These are phyloP conservation scores for Huntiella bhutanensis DNA, from an alignment of 2,329 filamentous ascomycete species.

Conservation along the genomic window DNA sequence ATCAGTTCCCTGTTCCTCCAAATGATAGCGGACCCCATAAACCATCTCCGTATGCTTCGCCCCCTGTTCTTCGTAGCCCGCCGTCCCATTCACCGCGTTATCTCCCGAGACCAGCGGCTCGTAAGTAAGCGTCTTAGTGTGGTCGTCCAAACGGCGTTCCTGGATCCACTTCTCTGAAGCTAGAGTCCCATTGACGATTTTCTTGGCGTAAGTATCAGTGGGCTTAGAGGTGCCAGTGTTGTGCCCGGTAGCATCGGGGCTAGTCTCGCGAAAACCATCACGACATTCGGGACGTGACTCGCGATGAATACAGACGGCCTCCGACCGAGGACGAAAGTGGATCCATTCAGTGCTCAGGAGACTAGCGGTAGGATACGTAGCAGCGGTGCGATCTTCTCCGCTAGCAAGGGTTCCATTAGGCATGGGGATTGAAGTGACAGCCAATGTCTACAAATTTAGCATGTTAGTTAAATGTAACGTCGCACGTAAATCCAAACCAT, in stretches of 20 bases:
- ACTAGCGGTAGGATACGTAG: not conserved
- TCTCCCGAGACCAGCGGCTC: not conserved
- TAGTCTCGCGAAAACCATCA: conserved; percentile 1
- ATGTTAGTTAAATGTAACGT: too few relatives aligned
- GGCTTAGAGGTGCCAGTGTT: too few relatives aligned
- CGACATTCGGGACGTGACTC: not conserved
- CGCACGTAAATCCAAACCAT: too few relatives aligned
- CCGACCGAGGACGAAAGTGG: not conserved
- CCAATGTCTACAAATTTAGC: too few relatives aligned
- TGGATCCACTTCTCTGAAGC: not conserved
- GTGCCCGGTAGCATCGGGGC: not conserved
- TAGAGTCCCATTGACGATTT: not conserved
- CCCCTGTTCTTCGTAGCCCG: too few relatives aligned
- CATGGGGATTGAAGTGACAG: too few relatives aligned
- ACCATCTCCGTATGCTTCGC: too few relatives aligned
- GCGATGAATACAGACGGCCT: conserved; percentile 3
- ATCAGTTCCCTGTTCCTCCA: too few relatives aligned
- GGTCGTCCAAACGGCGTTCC: not conserved
- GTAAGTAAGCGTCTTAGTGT: not conserved
- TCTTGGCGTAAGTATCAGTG: not conserved
- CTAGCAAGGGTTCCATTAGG: too few relatives aligned
- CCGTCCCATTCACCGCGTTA: not conserved
- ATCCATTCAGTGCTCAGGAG: not conserved
- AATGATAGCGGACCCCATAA: too few relatives aligned
- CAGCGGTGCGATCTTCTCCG: too few relatives aligned